phyloP scores from a whole-genome alignment of 2,329 filamentous ascomycete genomes.

The Penicillium aurantiogriseum region DNA sequence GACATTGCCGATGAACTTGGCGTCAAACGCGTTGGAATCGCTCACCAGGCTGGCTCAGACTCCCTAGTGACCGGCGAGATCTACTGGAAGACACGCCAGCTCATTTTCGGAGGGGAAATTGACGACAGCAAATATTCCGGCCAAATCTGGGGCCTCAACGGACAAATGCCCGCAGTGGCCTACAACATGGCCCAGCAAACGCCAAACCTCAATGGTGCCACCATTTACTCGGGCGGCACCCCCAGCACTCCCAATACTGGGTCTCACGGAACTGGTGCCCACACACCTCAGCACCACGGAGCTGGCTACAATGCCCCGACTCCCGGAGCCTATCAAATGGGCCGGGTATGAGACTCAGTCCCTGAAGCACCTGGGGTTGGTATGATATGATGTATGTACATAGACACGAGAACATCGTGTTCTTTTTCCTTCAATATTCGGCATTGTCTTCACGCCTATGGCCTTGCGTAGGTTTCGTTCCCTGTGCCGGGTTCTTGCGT shows the following conservation, averaged over 20 bases:
- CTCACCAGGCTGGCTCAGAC: constrained; percentile 92
- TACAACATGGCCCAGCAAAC: constrained; percentile 51
- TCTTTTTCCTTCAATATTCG: constrained; percentile 26
- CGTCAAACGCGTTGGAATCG: constrained; percentile 80
- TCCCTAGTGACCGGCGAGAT: constrained; percentile 89
- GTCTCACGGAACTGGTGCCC: constrained; percentile 49
- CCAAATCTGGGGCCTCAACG: constrained; percentile 90
- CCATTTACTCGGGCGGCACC: constrained; percentile 51
- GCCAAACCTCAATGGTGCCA: constrained; percentile 55
- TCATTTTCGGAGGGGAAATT: constrained; percentile 81
- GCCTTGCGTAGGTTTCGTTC: constrained; percentile 25
- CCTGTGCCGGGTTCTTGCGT: constrained; percentile 20
- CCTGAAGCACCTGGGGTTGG: constrained; percentile 15
- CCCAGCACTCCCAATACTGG: constrained; percentile 68
- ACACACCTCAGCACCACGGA: constrained; percentile 52
- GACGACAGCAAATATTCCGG: constrained; percentile 75
- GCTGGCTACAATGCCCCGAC: constrained; percentile 65
- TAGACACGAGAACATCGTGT: constrained; percentile 32
- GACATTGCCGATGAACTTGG: constrained; percentile 92
- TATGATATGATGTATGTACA: constrained; percentile 41
- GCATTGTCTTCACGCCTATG: constrained; percentile 25
- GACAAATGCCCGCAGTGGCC: constrained; percentile 58
- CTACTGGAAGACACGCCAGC: constrained; percentile 88
- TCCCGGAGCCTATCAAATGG: constrained; percentile 67
- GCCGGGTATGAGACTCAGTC: constrained; percentile 28